These are phyloP conservation scores for Pontederia crassipes DNA, from an alignment of 176 grass and related monocot species.

Conservation along the genomic window DNA sequence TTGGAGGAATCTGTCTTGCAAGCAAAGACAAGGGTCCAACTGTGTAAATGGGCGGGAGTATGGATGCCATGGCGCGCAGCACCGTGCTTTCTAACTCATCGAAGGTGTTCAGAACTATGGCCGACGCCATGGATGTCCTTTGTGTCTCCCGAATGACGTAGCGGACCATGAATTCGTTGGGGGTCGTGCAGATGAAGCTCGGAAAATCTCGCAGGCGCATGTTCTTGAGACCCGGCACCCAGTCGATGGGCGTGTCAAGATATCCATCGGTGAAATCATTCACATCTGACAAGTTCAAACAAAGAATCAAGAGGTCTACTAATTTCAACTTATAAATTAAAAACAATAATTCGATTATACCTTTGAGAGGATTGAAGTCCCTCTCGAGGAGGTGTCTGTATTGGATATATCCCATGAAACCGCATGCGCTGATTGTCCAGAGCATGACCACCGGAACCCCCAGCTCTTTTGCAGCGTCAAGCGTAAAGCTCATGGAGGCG, in stretches of 20 bases:
- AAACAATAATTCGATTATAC: not conserved
- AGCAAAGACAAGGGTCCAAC: not conserved
- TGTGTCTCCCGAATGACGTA: not conserved
- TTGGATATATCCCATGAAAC: not conserved
- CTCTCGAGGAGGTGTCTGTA: not conserved
- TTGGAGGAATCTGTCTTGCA: not conserved
- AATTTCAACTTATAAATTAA: no score
- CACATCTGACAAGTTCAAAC: not conserved
- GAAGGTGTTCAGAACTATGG: not conserved
- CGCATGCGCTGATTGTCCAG: not conserved
- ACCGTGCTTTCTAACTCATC: not conserved
- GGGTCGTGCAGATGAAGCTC: not conserved
- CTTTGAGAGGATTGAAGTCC: constrained; percentile 4
- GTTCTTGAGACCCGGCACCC: constrained; percentile 1
- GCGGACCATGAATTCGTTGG: not conserved
- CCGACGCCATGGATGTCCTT: not conserved
- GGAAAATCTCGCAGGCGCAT: constrained; percentile 5
- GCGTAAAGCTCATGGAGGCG: constrained; percentile 3
- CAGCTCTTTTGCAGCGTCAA: constrained; percentile 5
- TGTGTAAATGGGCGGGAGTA: constrained; percentile 9
- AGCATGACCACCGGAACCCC: not conserved
- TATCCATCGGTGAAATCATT: constrained; percentile 6
- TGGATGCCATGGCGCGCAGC: not conserved
- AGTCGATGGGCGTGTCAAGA: constrained; percentile 4
- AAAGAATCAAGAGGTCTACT: no score